Evolutionary conservation across 2,329 filamentous ascomycete species (phyloP), one percentile per base, ranked within the genome.

Genomic region (Arthrinium puccinioides): DNA sequence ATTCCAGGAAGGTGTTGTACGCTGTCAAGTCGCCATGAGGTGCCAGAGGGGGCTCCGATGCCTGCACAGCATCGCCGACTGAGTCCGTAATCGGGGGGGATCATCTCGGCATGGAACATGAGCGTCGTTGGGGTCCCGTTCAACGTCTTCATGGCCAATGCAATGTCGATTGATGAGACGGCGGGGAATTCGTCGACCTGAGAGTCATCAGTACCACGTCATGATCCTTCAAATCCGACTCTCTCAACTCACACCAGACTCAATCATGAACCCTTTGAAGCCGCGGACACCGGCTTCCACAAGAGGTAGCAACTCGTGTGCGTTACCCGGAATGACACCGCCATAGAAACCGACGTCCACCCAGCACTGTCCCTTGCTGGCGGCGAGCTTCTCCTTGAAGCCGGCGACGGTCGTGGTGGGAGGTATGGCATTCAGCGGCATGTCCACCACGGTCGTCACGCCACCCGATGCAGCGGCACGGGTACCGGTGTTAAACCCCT

Each of bases 101-200:
- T 82, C 88, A 96, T 97, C 62, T 98, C 92, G 39, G 92, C 92
- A 57, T 98, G 92, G 67, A 98, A 98, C 90, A 98, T 97, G 51
- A 97, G 79, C 1, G 88, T 94, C 3, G 92, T 97, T 14, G 87
- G 75, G 37, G 82, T 75, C 49, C 87, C 79, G 43, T 85, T 84
- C 43, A 98, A 75, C 32, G 83, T 85, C 21, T 70, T 68, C 76
- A 98, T 89, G 29, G 85, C 89, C 26, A 84, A 74, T 2, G 75
- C 69, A 40, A 97, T 84, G 58, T 97, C 92, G 11, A 64, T 60
- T 1, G 85, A 73, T 0, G 84, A 84, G n/a, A 97, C 82, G 19
- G 88, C 87, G 0, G 92, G 92, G 59, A 98, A 98, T 56, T 98
- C 92, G 30, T 95, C 87, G 30, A 96, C 86, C 85, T 90, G 50